A percentile compares a stretch with the other conserved stretches of the same genome.
Evolutionary conservation across 441 rosid genomes (phyloP).

Genomic region (Corymbia calophylla): DNA sequence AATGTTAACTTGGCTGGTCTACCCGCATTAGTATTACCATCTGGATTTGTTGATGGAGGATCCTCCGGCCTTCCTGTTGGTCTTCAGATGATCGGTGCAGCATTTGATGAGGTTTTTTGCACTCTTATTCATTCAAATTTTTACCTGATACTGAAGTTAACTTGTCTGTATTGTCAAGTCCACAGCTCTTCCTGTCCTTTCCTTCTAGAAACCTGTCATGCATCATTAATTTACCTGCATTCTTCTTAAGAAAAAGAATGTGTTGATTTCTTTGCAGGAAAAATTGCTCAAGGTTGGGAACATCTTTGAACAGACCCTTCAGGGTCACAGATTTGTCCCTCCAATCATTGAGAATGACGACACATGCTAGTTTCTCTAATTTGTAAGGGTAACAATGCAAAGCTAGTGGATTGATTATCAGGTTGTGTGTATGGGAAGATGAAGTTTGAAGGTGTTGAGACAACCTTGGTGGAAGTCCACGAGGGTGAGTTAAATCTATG

Average conservation of each 20-base stretch:
- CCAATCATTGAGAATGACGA: conserved; percentile 34
- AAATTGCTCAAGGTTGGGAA: conserved; percentile 70
- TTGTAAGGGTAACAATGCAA: not conserved
- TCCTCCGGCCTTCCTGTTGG: conserved; percentile 74
- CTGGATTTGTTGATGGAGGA: conserved; percentile 79
- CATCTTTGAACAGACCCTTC: conserved; percentile 85
- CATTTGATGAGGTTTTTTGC: conserved; percentile 68
- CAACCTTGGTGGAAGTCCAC: not conserved
- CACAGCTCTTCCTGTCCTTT: not conserved
- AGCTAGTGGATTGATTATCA: not conserved
- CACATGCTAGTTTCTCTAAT: not conserved
- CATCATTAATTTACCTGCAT: not conserved
- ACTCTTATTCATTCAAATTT: not conserved
- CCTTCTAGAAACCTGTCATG: not conserved
- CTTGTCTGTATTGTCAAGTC: not conserved
- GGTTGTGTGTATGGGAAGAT: not conserved
- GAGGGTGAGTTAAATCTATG: not conserved
- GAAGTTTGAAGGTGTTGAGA: not conserved
- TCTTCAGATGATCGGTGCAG: conserved; percentile 85
- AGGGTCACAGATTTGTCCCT: conserved; percentile 60
- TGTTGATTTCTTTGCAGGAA: conserved; percentile 33
- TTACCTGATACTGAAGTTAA: not conserved
- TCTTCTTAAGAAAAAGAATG: not conserved
- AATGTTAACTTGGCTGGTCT: conserved; percentile 89
- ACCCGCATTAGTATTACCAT: conserved; percentile 88